A percentile compares a stretch with the other conserved stretches of the same genome.
Conservation (phyloP, 1,284 basidiomycete species). For the Trametes versicolor region DNA sequence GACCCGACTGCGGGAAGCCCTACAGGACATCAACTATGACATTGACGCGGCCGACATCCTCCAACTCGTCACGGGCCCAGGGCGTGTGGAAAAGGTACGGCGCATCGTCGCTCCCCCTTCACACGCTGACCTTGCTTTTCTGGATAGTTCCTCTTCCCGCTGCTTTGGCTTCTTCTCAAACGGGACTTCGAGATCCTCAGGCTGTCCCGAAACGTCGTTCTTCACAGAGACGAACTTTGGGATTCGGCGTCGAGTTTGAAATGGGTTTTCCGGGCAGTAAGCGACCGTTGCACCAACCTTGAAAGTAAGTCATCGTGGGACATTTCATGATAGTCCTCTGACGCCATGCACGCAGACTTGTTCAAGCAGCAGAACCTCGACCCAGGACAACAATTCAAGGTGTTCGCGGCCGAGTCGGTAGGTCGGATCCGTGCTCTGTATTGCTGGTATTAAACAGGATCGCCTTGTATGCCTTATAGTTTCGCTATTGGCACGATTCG, state of each 20-base stretch:
- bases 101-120: background rate
- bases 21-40: slow-evolving; percentile 35
- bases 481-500: slow-evolving; percentile 37
- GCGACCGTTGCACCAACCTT: slow-evolving; percentile 34
- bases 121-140: background rate
- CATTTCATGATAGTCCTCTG: background rate
- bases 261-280: slow-evolving; percentile 36
- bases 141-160: slow-evolving; percentile 36
- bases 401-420: slow-evolving; percentile 34
- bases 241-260: slow-evolving; percentile 37
- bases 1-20: slow-evolving; percentile 29
- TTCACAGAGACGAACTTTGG: slow-evolving; percentile 39
- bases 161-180: slow-evolving; percentile 39
- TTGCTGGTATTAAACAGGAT: too few species aligned
- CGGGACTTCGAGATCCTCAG: slow-evolving; percentile 40
- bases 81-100: slow-evolving; percentile 39
- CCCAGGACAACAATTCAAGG: slow-evolving; percentile 36
- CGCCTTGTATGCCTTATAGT: slow-evolving; percentile 12
- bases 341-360: slow-evolving; percentile 22
- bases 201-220: slow-evolving; percentile 29
- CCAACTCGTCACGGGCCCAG: slow-evolving; percentile 36
- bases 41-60: slow-evolving; percentile 39
- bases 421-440: background rate
- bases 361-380: slow-evolving; percentile 39
- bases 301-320: slow-evolving; percentile 26